Conservation (phyloP, 148 eudicot genomes). For the Pouteria glomerata region DNA sequence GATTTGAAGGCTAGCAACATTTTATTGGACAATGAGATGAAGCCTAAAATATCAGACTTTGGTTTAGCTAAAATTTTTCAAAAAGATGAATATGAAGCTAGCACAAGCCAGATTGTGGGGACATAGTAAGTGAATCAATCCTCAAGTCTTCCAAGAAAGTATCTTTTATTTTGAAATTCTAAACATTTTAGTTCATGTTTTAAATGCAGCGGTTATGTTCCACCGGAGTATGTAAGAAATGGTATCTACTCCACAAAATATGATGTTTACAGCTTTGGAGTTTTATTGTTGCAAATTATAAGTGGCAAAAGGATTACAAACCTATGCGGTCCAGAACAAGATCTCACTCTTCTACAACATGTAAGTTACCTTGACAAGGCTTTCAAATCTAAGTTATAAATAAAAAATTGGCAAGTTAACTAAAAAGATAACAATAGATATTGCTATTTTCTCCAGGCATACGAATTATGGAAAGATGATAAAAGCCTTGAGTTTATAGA, state of each 20-base stretch:
- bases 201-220: conserved; percentile 29
- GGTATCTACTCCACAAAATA: conserved; percentile 37
- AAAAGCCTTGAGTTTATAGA: conserved; percentile 26
- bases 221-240: conserved; percentile 35
- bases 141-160: background rate
- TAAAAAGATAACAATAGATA: background rate
- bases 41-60: conserved; percentile 38
- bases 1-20: conserved; percentile 37
- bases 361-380: conserved; percentile 17
- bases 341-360: conserved; percentile 26
- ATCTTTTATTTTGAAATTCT: background rate
- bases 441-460: conserved; percentile 25
- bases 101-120: conserved; percentile 31
- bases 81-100: conserved; percentile 28
- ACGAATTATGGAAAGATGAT: conserved; percentile 25
- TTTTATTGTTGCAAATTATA: conserved; percentile 27
- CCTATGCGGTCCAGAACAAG: conserved; percentile 15
- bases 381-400: background rate
- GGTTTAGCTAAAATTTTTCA: conserved; percentile 39
- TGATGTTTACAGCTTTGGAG: conserved; percentile 37
- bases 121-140: conserved; percentile 30
- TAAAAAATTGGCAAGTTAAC: background rate
- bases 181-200: background rate
- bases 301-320: conserved; percentile 27
- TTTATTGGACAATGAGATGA: conserved; percentile 23